Evolutionary conservation across 2,329 filamentous ascomycete species (phyloP).

Genomic region (Rhytidhysteron rufulum): DNA sequence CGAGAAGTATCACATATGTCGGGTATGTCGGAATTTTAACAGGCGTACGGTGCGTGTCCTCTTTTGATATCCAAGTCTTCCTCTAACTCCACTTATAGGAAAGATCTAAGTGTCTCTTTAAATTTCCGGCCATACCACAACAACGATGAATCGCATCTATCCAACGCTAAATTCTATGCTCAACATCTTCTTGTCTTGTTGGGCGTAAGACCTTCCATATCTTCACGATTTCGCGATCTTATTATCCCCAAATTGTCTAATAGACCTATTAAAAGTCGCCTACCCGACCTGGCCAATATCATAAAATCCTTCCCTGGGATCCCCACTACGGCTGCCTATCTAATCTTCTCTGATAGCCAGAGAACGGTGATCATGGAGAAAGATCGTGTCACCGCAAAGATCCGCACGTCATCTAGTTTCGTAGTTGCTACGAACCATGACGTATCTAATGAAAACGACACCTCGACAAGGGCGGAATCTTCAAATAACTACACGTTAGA

Average conservation of each 20-base stretch:
- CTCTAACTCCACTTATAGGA: constrained; percentile 15
- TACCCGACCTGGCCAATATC: constrained; percentile 23
- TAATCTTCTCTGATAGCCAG: constrained; percentile 52
- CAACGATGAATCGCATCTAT: constrained; percentile 23
- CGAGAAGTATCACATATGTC: constrained; percentile 48
- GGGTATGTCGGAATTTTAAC: constrained; percentile 52
- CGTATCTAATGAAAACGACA: constrained; percentile 12
- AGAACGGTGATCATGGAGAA: constrained; percentile 54
- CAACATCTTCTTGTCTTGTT: constrained; percentile 54
- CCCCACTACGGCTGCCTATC: constrained; percentile 53
- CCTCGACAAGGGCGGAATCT: constrained; percentile 7
- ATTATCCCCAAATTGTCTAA: constrained; percentile 29
- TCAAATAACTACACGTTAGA: constrained; percentile 11
- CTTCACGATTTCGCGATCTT: constrained; percentile 47
- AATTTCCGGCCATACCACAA: constrained; percentile 52
- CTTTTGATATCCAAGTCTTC: not conserved
- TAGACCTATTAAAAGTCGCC: not conserved
- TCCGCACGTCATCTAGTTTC: constrained; percentile 48
- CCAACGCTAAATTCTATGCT: constrained; percentile 41
- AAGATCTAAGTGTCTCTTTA: constrained; percentile 45
- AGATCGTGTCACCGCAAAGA: constrained; percentile 45
- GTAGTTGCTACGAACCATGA: constrained; percentile 58
- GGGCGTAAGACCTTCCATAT: constrained; percentile 52
- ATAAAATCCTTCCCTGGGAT: constrained; percentile 30
- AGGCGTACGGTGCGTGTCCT: constrained; percentile 39